A percentile compares a stretch with the other conserved stretches of the same genome.
Conservation (phyloP, 1,139 yeast species). For the Hanseniaspora uvarum region DNA sequence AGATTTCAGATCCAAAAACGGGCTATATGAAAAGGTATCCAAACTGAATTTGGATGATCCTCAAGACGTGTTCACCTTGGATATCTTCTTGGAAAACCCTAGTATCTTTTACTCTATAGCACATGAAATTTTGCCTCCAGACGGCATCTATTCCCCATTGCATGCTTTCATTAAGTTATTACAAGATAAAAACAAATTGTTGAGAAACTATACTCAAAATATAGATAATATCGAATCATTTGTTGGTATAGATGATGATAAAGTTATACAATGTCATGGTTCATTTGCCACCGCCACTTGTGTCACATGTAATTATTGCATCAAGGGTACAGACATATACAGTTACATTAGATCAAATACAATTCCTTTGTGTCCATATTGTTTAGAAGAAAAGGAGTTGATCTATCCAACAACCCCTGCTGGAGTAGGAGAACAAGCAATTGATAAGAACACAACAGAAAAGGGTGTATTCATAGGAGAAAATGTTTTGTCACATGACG, state of each 20-base stretch:
- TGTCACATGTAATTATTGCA: conserved; percentile 59
- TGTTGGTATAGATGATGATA: conserved; percentile 64
- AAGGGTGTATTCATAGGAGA: conserved; percentile 26
- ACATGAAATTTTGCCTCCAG: conserved; percentile 76
- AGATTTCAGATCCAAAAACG: conserved; percentile 84
- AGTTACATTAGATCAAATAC: conserved; percentile 49
- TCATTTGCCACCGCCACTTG: conserved; percentile 90
- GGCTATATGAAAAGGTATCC: conserved; percentile 65
- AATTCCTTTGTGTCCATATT: conserved; percentile 64
- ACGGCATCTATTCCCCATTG: conserved; percentile 63
- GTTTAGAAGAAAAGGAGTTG: conserved; percentile 41
- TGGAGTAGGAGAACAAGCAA: neutral
- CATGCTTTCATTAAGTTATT: conserved; percentile 72
- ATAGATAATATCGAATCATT: conserved; percentile 82
- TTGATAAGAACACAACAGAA: conserved; percentile 17
- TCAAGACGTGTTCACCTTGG: conserved; percentile 82
- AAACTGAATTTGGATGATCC: conserved; percentile 76
- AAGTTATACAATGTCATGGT: conserved; percentile 88
- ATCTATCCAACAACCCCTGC: conserved; percentile 25
- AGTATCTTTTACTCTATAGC: conserved; percentile 78
- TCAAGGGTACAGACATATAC: conserved; percentile 59
- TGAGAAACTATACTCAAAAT: conserved; percentile 88
- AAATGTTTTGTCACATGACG: conserved; percentile 15
- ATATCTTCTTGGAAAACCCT: conserved; percentile 68
- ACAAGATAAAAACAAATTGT: conserved; percentile 65